Percentiles rank a stretch among this genome's conserved stretches.
phyloP scores from a whole-genome alignment of 2,329 filamentous ascomycete genomes.

The Penicillium capsulatum region DNA sequence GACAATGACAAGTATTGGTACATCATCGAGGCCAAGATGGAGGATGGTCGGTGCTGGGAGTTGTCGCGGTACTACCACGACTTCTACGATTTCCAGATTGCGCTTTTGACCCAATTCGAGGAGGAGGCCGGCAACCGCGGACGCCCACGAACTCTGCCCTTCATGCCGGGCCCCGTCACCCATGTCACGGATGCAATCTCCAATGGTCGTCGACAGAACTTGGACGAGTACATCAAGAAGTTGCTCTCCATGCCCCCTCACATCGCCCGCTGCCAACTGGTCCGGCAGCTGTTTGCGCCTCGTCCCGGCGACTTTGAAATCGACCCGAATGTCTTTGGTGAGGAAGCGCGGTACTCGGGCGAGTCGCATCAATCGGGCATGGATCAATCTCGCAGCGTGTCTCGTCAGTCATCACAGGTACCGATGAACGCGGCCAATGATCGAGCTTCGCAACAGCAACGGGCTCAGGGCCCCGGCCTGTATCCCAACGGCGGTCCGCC shows the following conservation, averaged over 20 bases:
- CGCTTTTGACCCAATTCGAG: slow-evolving; percentile 84
- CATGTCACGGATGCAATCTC: slow-evolving; percentile 98
- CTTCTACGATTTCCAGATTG: slow-evolving; percentile 98
- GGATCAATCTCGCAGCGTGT: slow-evolving; percentile 57
- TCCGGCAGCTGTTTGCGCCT: slow-evolving; percentile 86
- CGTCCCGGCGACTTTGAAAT: slow-evolving; percentile 91
- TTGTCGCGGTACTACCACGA: slow-evolving; percentile 94
- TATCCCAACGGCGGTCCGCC: slow-evolving; percentile 38
- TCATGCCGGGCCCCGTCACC: slow-evolving; percentile 96
- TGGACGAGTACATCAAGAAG: slow-evolving; percentile 94
- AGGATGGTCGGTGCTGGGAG: slow-evolving; percentile 89
- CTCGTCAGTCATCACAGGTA: slow-evolving; percentile 61
- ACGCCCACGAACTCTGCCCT: slow-evolving; percentile 77
- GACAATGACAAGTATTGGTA: slow-evolving; percentile 99
- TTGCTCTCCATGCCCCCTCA: slow-evolving; percentile 76
- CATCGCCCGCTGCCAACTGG: slow-evolving; percentile 77
- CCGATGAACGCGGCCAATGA: slow-evolving; percentile 53
- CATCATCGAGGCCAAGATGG: slow-evolving; percentile 84
- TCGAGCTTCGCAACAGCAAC: slow-evolving; percentile 43
- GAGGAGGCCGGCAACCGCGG: slow-evolving; percentile 86
- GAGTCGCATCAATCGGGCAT: slow-evolving; percentile 64
- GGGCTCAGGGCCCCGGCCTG: slow-evolving; percentile 31
- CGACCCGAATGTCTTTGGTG: slow-evolving; percentile 60
- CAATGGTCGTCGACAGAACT: slow-evolving; percentile 82
- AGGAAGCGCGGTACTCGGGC: slow-evolving; percentile 71